These are phyloP conservation scores for Hansfordia pulvinata DNA, from an alignment of 2,329 filamentous ascomycete species.

Conservation along the genomic window DNA sequence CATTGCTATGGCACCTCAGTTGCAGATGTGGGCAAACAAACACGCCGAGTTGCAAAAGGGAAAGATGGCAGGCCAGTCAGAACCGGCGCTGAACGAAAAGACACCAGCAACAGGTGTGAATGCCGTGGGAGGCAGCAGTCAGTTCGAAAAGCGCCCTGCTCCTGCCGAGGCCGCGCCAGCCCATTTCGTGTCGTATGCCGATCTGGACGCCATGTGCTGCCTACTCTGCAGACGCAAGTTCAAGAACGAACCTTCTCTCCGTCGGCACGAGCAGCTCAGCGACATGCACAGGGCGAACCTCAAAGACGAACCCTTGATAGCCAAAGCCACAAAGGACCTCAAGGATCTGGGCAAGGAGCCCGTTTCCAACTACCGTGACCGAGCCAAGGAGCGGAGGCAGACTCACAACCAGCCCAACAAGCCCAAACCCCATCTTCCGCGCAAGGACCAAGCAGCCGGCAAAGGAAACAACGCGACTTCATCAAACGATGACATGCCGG, in stretches of 20 bases:
- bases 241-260: slow-evolving; percentile 22
- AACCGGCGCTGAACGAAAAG: slow-evolving; percentile 18
- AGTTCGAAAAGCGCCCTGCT: too few species aligned
- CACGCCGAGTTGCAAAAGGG: slow-evolving; percentile 53
- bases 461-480: slow-evolving; percentile 23
- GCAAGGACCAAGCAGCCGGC: slow-evolving; percentile 11
- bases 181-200: slow-evolving; percentile 43
- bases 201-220: slow-evolving; percentile 31
- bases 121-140: slow-evolving; percentile 9
- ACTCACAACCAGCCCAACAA: slow-evolving; percentile 48
- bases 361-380: slow-evolving; percentile 41
- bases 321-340: slow-evolving; percentile 15
- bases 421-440: slow-evolving; percentile 21
- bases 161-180: slow-evolving; percentile 10
- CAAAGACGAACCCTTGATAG: slow-evolving; percentile 12
- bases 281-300: slow-evolving; percentile 25
- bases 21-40: slow-evolving; percentile 60
- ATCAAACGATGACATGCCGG: slow-evolving; percentile 20
- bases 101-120: slow-evolving; percentile 12
- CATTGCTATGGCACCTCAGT: slow-evolving; percentile 46
- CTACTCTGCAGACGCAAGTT: slow-evolving; percentile 28
- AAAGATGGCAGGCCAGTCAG: slow-evolving; percentile 17
- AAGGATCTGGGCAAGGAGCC: slow-evolving; percentile 20
- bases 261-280: slow-evolving; percentile 28
- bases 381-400: slow-evolving; percentile 52